Percentiles rank a stretch among this genome's conserved stretches.
Evolutionary conservation across 1,284 basidiomycete species (phyloP).

Genomic region (Rhodofomes roseus): DNA sequence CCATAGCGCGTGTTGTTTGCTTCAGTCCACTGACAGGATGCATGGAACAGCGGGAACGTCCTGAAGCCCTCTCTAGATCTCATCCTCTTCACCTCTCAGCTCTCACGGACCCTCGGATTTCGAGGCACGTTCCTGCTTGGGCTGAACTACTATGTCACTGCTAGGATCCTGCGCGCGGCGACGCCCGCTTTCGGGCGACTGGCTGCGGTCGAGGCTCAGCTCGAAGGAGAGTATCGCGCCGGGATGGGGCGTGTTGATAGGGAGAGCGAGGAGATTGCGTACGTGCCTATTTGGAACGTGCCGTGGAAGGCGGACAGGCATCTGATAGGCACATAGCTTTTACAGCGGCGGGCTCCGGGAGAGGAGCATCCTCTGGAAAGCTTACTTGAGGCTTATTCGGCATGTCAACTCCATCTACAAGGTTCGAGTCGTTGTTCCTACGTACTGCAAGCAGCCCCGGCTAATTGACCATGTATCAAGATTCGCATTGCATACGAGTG

Average conservation of each 20-base stretch:
- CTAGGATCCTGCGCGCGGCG: conserved; percentile 77
- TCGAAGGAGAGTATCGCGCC: conserved; percentile 88
- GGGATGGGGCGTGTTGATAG: conserved; percentile 87
- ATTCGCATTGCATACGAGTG: conserved; percentile 83
- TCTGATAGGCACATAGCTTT: conserved; percentile 50
- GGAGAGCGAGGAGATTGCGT: conserved; percentile 94
- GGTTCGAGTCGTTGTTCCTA: conserved; percentile 36
- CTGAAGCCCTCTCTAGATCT: conserved; percentile 92
- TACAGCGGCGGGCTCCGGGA: conserved; percentile 90
- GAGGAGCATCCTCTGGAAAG: conserved; percentile 76
- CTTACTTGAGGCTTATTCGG: conserved; percentile 80
- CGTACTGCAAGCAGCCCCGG: not conserved
- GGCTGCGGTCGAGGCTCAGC: conserved; percentile 83
- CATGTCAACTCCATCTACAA: conserved; percentile 94
- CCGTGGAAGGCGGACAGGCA: not conserved
- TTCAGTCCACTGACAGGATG: too few species aligned
- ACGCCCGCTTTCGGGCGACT: conserved; percentile 94
- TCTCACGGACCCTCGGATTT: conserved; percentile 82
- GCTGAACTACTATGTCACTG: conserved; percentile 84
- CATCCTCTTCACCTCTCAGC: conserved; percentile 90
- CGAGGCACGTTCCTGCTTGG: conserved; percentile 79
- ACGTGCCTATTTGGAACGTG: conserved; percentile 28
- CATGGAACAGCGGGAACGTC: conserved; percentile 42
- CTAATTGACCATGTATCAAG: conserved; percentile 28
- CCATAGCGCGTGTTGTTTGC: conserved; percentile 25